Evolutionary conservation across 345 rosid genomes (phyloP).

Genomic region (Gossypium mustelinum): DNA sequence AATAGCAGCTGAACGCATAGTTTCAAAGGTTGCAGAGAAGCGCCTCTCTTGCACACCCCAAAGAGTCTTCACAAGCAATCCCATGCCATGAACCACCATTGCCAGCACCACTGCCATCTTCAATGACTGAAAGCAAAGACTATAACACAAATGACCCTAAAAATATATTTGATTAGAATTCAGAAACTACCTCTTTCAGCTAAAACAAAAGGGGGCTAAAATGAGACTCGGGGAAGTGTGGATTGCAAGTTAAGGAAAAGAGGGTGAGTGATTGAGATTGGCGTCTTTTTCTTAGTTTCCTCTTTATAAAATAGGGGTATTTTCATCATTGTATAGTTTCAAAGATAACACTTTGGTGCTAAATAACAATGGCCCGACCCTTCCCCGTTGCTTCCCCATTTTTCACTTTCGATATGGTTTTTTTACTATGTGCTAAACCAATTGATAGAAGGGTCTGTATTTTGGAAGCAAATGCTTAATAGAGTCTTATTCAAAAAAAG

Average conservation of each 20-base stretch:
- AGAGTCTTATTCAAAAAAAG: neutral
- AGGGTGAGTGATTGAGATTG: neutral
- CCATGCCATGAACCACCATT: slow-evolving; percentile 30
- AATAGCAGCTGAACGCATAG: slow-evolving; percentile 29
- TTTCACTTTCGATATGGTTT: neutral
- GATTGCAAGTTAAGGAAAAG: slow-evolving; percentile 9
- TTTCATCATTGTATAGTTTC: neutral
- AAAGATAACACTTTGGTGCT: neutral
- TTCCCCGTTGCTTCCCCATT: slow-evolving; percentile 22
- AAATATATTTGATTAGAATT: neutral
- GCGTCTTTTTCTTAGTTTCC: neutral
- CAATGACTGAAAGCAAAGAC: neutral
- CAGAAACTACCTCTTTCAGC: neutral
- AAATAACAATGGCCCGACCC: slow-evolving; percentile 2
- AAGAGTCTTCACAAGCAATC: slow-evolving; percentile 23
- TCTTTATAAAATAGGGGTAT: neutral
- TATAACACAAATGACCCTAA: neutral
- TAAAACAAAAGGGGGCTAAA: neutral
- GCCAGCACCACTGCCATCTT: slow-evolving; percentile 34
- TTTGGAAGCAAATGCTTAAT: neutral
- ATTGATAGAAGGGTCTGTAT: neutral
- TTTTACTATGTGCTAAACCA: neutral
- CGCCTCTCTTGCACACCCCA: slow-evolving; percentile 36
- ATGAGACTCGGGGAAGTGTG: neutral
- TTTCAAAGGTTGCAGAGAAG: slow-evolving; percentile 24